Percentiles rank a stretch among this genome's conserved stretches.
These are phyloP conservation scores for Entomortierella lignicola DNA, from an alignment of 192 early-diverging fungal genomes.

Conservation along the genomic window DNA sequence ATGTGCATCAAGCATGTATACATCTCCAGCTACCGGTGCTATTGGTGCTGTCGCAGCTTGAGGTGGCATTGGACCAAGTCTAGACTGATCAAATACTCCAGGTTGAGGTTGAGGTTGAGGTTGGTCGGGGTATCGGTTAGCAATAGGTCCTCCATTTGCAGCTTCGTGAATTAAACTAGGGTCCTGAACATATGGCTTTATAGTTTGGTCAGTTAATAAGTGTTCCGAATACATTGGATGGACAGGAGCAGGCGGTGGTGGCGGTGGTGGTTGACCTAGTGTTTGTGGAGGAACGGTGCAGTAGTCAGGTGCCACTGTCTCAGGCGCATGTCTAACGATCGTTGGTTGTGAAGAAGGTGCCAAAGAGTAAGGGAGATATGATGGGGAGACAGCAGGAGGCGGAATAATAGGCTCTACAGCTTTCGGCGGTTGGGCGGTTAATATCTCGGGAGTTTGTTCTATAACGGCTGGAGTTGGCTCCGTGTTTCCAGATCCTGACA, in stretches of 20 bases:
- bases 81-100: constrained; percentile 5
- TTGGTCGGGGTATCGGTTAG: constrained; percentile 2
- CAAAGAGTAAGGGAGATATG: constrained; percentile 38
- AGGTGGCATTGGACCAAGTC: constrained; percentile 5
- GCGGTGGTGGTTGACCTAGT: background rate
- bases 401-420: background rate
- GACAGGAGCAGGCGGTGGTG: constrained; percentile 15
- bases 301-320: background rate
- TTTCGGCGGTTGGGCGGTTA: background rate
- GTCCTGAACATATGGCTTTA: constrained; percentile 1
- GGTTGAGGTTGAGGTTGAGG: no score
- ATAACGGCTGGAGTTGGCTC: background rate
- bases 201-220: background rate
- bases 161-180: background rate
- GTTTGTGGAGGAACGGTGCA: constrained; percentile 10
- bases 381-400: constrained; percentile 37
- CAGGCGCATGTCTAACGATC: background rate
- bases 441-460: constrained; percentile 1
- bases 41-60: background rate
- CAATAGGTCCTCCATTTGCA: constrained; percentile 1
- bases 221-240: constrained; percentile 3
- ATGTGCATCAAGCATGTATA: constrained; percentile 6
- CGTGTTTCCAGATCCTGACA: background rate
- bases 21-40: background rate
- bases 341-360: background rate